Evolutionary conservation across 176 grass and related monocot species (phyloP), one percentile per base, ranked within the genome.

Genomic region (Ensete glaucum): DNA sequence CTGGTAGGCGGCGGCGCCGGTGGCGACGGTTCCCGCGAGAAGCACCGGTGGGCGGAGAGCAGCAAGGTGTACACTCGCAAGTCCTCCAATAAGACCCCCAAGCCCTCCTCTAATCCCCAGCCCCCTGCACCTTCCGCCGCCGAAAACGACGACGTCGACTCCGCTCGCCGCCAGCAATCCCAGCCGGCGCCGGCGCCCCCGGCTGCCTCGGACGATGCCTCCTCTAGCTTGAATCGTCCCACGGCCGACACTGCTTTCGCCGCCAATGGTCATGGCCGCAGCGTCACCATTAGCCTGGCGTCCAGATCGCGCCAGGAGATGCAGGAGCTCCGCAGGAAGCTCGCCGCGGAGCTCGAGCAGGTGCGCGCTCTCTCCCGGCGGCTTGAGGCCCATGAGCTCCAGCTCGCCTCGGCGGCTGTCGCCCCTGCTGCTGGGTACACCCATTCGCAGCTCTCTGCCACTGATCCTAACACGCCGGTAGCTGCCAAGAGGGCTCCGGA

Each of bases 41-140:
- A 76, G 74, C 75, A 84, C 53, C 79, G 88, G 50, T 89, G 93
- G 85, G 62, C 82, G 23, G 51, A 83, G 51, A 87, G 89, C 78
- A 92, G 84, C 82, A 96, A 91, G 93, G 93, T 96, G 11, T 96
- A 90, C 77, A 82, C 73, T 20, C 93, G 93, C 24, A 96, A 85
- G 78, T 86, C 86, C 79, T 78, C 74, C 54, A 78, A 82, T 58
- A 96, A 84, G 81, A 86, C 81, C 49, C 78, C 78, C 67, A 96
- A 85, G 77, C 78, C 84, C 50, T 81, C 15, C 16, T 26, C 71
- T 65, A 79, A 73, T 54, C 59, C 78, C 9, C 76, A 64, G 26
- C 83, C 78, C 20, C 83, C 84, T 4, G 67, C 52, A 73, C 48
- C 79, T 76, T 0, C 34, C 67, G 62, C 55, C 11, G 53, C 52